These are phyloP conservation scores for Rhodotorula sp. DNA, from an alignment of 1,284 basidiomycete species.

Conservation along the genomic window DNA sequence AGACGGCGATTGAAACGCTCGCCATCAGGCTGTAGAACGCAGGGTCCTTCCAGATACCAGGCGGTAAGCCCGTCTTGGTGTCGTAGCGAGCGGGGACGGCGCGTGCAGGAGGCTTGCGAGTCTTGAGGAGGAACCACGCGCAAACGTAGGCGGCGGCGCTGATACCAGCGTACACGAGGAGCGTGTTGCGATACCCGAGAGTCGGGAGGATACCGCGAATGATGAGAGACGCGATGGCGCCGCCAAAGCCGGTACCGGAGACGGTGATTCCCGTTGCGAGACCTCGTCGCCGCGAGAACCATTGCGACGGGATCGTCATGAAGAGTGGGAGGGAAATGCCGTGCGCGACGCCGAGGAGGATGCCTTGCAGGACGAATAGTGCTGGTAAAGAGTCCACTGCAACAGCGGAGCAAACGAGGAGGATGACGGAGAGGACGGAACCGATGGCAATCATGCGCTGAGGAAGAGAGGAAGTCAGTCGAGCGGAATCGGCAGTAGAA, in stretches of 20 bases:
- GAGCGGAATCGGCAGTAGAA: too few species aligned
- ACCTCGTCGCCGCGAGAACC: conserved; percentile 33
- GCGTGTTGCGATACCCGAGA: conserved; percentile 27
- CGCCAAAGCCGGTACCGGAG: conserved; percentile 29
- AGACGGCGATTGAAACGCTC: conserved; percentile 17
- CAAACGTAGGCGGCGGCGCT: conserved; percentile 19
- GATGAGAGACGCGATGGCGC: conserved; percentile 29
- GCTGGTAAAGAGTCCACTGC: conserved; percentile 20
- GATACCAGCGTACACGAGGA: conserved; percentile 35
- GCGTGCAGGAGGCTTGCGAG: conserved; percentile 16
- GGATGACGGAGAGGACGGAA: conserved; percentile 5
- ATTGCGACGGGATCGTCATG: conserved; percentile 38
- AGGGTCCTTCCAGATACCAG: conserved; percentile 20
- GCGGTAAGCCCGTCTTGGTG: conserved; percentile 33
- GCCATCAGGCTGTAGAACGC: conserved; percentile 23
- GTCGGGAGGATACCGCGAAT: conserved; percentile 28
- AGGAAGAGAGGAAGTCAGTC: neutral
- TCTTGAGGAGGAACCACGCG: conserved; percentile 25
- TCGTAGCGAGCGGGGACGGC: conserved; percentile 20
- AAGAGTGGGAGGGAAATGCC: conserved; percentile 29
- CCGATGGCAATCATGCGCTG: conserved; percentile 38
- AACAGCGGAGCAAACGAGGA: conserved; percentile 25
- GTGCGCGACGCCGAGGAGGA: conserved; percentile 29
- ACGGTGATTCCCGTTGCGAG: conserved; percentile 36
- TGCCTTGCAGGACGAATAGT: conserved; percentile 39